A percentile compares a stretch with the other conserved stretches of the same genome.
These are phyloP conservation scores for Cymbopogon citratus DNA, from an alignment of 176 grass and related monocot genomes.

Conservation along the genomic window DNA sequence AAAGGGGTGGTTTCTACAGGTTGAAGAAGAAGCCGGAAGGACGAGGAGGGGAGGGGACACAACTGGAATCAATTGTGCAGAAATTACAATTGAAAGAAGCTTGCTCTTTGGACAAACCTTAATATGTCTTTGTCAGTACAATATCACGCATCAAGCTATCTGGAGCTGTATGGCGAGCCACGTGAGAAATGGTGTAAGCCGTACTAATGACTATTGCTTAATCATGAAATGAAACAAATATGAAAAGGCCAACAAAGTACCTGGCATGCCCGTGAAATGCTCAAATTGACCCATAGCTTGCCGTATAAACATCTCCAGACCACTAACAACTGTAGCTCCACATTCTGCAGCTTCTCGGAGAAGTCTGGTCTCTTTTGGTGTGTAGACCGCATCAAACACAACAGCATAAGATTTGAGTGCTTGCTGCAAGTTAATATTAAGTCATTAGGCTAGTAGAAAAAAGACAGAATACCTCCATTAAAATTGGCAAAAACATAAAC, in stretches of 20 bases:
- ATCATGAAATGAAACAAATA: not conserved
- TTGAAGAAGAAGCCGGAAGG: not conserved
- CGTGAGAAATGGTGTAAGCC: slow-evolving; percentile 42
- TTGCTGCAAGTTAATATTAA: slow-evolving; percentile 52
- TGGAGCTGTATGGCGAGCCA: slow-evolving; percentile 49
- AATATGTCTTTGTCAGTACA: slow-evolving; percentile 55
- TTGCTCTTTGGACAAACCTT: slow-evolving; percentile 40
- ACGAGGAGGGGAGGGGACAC: not conserved
- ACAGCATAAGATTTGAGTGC: slow-evolving; percentile 79
- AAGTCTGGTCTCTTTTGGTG: slow-evolving; percentile 91
- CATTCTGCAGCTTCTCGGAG: slow-evolving; percentile 74
- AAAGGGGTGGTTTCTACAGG: not conserved
- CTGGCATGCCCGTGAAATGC: slow-evolving; percentile 74
- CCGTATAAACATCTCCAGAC: slow-evolving; percentile 98
- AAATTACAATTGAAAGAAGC: slow-evolving; percentile 9
- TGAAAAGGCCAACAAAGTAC: slow-evolving; percentile 21
- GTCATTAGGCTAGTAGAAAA: not conserved
- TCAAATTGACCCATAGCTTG: slow-evolving; percentile 94
- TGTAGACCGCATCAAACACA: slow-evolving; percentile 94
- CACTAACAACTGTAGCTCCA: slow-evolving; percentile 79
- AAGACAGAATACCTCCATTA: not conserved
- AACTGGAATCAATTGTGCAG: not conserved
- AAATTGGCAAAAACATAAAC: not conserved
- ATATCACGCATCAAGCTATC: slow-evolving; percentile 84
- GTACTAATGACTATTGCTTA: slow-evolving; percentile 17